Conservation (phyloP, 768 basidiomycete species). For the Pisolithus tinctorius region DNA sequence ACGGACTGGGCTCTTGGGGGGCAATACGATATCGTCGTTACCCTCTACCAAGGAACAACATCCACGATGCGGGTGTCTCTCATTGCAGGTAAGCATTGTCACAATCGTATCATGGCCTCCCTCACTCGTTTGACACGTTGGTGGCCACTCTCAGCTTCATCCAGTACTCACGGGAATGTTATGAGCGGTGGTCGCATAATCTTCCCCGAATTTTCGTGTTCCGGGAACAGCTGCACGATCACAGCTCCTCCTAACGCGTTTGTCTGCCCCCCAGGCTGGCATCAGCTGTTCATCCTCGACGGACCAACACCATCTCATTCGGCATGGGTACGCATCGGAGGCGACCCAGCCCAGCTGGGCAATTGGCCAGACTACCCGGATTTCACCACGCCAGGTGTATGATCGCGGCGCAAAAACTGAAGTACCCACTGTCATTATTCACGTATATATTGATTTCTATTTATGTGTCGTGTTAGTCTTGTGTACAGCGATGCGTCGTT, state of each 20-base stretch:
- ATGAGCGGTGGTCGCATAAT: constrained; percentile 64
- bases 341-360: constrained; percentile 62
- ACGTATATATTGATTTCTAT: not conserved
- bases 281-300: constrained; percentile 69
- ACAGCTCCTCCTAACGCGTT: constrained; percentile 65
- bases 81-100: constrained; percentile 43
- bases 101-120: not conserved
- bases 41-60: constrained; percentile 33
- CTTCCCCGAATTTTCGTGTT: constrained; percentile 66
- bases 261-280: constrained; percentile 72
- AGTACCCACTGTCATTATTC: not conserved
- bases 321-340: constrained; percentile 71
- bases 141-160: constrained; percentile 40
- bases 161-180: constrained; percentile 71
- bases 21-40: constrained; percentile 45
- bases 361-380: constrained; percentile 70
- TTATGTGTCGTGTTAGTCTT: not conserved
- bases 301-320: constrained; percentile 75
- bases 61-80: constrained; percentile 54
- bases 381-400: constrained; percentile 61
- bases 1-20: constrained; percentile 61
- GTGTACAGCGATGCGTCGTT: too few relatives aligned
- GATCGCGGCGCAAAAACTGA: constrained; percentile 1
- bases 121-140: constrained; percentile 3
- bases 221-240: constrained; percentile 69